phyloP scores from a whole-genome alignment of 1,284 basidiomycete genomes.

The Fomitiporia mediterranea region DNA sequence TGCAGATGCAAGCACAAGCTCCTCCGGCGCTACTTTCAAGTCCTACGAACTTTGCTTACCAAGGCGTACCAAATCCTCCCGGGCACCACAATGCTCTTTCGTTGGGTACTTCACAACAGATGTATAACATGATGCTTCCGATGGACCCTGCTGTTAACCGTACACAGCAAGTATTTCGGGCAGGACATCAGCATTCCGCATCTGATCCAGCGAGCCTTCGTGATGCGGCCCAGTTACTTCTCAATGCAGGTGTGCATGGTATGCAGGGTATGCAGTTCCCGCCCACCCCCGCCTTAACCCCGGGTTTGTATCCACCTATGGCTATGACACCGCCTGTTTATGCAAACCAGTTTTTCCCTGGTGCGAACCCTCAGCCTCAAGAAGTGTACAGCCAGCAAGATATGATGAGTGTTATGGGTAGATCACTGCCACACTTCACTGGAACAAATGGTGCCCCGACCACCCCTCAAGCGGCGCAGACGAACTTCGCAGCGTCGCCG shows the following conservation, averaged over 20 bases:
- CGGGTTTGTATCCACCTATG: slow-evolving; percentile 45
- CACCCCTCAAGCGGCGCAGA: slow-evolving; percentile 26
- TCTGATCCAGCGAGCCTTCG: slow-evolving; percentile 71
- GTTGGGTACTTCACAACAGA: slow-evolving; percentile 63
- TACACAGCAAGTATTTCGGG: slow-evolving; percentile 69
- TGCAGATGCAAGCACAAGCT: slow-evolving; percentile 43
- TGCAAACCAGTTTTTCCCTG: slow-evolving; percentile 60
- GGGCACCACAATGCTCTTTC: slow-evolving; percentile 40
- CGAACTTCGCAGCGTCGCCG: slow-evolving; percentile 37
- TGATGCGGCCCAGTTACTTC: slow-evolving; percentile 58
- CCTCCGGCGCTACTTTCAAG: slow-evolving; percentile 38
- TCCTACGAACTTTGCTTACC: slow-evolving; percentile 51
- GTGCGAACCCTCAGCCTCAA: slow-evolving; percentile 31
- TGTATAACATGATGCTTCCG: slow-evolving; percentile 73
- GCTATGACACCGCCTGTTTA: slow-evolving; percentile 53
- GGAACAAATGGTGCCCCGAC: slow-evolving; percentile 49
- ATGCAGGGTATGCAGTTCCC: slow-evolving; percentile 33
- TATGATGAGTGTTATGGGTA: slow-evolving; percentile 51
- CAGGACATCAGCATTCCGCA: slow-evolving; percentile 62
- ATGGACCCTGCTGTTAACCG: slow-evolving; percentile 61
- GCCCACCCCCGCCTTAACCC: slow-evolving; percentile 23
- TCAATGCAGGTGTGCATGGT: slow-evolving; percentile 49
- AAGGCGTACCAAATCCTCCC: slow-evolving; percentile 45
- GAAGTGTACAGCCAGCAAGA: slow-evolving; percentile 49
- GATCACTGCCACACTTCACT: slow-evolving; percentile 38